phyloP scores from a whole-genome alignment of 2,329 filamentous ascomycete species.

The Cladosporium sp. region DNA sequence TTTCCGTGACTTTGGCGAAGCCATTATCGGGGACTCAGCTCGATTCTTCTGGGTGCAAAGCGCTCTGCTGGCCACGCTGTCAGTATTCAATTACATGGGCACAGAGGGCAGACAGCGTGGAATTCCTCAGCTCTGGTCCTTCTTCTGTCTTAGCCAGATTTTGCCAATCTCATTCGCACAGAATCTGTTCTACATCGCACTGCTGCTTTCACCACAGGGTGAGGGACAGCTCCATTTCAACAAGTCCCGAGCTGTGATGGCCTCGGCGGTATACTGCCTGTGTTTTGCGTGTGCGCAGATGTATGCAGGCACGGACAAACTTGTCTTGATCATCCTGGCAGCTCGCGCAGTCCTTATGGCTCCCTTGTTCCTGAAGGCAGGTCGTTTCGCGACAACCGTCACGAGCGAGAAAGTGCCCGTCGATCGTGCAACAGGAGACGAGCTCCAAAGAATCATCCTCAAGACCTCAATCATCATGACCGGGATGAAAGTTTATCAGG shows the following conservation, averaged over 20 bases:
- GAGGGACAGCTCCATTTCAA: constrained; percentile 4
- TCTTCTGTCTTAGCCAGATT: constrained; percentile 38
- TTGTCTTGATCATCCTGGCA: constrained; percentile 29
- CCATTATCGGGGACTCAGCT: constrained; percentile 28
- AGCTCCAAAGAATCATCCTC: constrained; percentile 12
- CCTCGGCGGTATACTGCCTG: constrained; percentile 21
- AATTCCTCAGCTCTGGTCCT: constrained; percentile 35
- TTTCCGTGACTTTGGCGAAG: constrained; percentile 36
- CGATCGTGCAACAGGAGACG: constrained; percentile 15
- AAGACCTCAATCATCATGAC: constrained; percentile 19
- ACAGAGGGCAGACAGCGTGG: constrained; percentile 29
- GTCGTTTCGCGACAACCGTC: neutral
- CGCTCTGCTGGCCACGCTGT: constrained; percentile 29
- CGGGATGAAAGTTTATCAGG: constrained; percentile 10
- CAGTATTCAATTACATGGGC: constrained; percentile 32
- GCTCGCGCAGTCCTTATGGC: constrained; percentile 28
- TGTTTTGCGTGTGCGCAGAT: constrained; percentile 23
- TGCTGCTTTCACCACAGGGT: constrained; percentile 23
- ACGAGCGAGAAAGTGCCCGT: constrained; percentile 9
- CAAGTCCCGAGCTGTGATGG: neutral
- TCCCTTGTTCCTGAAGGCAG: constrained; percentile 23
- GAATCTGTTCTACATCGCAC: constrained; percentile 36
- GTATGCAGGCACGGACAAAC: constrained; percentile 11
- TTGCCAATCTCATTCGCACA: constrained; percentile 37
- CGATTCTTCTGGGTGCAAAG: constrained; percentile 30